These are phyloP conservation scores for Rubia yunnanensis DNA, from an alignment of 257 asterid genomes.

Conservation along the genomic window DNA sequence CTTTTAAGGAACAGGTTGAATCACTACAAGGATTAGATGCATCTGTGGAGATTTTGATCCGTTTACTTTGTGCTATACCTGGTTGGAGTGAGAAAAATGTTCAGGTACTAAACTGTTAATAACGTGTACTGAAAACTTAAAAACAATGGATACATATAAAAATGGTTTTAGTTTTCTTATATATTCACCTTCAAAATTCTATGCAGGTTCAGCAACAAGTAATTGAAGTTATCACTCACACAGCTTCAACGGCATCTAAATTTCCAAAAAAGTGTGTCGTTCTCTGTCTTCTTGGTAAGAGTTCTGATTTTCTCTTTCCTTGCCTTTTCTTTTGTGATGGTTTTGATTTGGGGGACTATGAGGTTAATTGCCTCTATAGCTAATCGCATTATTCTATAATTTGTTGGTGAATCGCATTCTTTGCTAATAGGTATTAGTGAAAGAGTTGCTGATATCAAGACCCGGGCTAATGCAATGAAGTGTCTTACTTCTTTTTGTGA, in stretches of 20 bases:
- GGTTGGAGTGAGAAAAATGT: conserved; percentile 99
- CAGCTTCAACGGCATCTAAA: conserved; percentile 75
- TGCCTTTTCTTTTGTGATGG: background rate
- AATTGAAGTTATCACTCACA: conserved; percentile 60
- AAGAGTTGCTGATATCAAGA: conserved; percentile 98
- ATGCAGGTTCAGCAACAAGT: conserved; percentile 96
- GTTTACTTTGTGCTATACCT: conserved; percentile 82
- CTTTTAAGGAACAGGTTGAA: conserved; percentile 89
- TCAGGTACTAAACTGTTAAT: conserved; percentile 44
- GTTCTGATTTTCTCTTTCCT: background rate
- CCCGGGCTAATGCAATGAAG: conserved; percentile 87
- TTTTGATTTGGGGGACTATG: background rate
- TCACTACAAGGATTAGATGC: conserved; percentile 46
- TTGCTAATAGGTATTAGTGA: conserved; percentile 64
- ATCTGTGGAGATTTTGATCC: conserved; percentile 79
- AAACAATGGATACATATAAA: background rate
- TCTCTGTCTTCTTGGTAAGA: conserved; percentile 74
- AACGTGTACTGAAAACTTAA: conserved; percentile 3
- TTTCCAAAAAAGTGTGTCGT: conserved; percentile 90
- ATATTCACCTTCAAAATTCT: background rate
- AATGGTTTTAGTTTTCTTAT: conserved; percentile 10
- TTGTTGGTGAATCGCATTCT: conserved; percentile 13
- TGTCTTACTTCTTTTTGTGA: conserved; percentile 92
- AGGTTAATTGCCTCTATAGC: background rate
- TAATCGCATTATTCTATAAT: background rate